phyloP scores from a whole-genome alignment of 2,329 filamentous ascomycete genomes.

The Orbilia ellipsospora region DNA sequence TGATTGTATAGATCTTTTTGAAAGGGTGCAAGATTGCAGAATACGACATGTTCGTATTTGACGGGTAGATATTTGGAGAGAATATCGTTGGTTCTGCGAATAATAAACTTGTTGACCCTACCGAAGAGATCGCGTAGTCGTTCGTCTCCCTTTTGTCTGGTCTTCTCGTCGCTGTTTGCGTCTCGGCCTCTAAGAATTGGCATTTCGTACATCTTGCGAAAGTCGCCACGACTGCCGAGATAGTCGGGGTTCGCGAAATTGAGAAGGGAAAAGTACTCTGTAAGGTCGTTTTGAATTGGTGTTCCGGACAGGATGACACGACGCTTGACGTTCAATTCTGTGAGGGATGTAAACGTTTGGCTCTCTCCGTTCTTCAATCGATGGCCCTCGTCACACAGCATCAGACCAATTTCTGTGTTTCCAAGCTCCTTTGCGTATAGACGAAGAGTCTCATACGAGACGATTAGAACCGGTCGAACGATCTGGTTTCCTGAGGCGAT shows the following conservation, averaged over 20 bases:
- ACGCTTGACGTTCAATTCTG: constrained; percentile 86
- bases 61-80: constrained; percentile 96
- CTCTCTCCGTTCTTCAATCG: constrained; percentile 96
- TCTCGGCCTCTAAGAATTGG: constrained; percentile 93
- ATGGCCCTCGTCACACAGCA: constrained; percentile 97
- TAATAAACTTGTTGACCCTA: constrained; percentile 98
- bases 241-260: constrained; percentile 96
- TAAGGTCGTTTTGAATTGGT: constrained; percentile 97
- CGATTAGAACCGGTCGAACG: constrained; percentile 91
- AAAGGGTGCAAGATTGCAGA: constrained; percentile 93
- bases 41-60: constrained; percentile 99
- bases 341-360: constrained; percentile 91
- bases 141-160: constrained; percentile 84
- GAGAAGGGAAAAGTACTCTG: constrained; percentile 94
- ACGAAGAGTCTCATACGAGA: constrained; percentile 95
- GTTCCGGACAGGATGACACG: constrained; percentile 96
- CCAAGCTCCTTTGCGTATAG: constrained; percentile 90
- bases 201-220: constrained; percentile 91
- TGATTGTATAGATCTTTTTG: constrained; percentile 95
- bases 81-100: constrained; percentile 96
- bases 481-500: constrained; percentile 89
- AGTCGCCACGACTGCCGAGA: constrained; percentile 87
- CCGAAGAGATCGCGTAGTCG: constrained; percentile 81
- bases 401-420: constrained; percentile 86
- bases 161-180: constrained; percentile 84